Percentiles rank a stretch among this genome's conserved stretches.
phyloP scores from a whole-genome alignment of 441 rosid genomes.

The Bocquillonia castaneifolia region DNA sequence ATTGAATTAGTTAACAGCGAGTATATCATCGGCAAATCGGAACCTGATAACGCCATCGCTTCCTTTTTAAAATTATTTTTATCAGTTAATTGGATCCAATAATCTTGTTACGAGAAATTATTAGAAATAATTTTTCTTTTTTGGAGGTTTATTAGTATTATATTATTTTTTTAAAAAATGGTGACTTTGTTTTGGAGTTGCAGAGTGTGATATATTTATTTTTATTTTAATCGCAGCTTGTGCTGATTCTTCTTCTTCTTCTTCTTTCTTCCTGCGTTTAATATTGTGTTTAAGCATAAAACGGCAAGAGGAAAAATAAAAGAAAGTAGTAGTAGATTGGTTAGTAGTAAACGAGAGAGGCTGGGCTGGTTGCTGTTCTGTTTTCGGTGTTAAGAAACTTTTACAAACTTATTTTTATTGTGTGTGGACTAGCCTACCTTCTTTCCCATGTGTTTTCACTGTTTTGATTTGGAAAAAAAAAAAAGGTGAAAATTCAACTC shows the following conservation, averaged over 20 bases:
- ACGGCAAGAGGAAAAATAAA: background rate
- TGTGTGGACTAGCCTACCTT: conserved; percentile 3
- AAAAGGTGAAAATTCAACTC: too few relatives aligned
- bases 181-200: background rate
- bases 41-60: conserved; percentile 81
- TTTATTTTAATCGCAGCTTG: too few relatives aligned
- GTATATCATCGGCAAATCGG: conserved; percentile 86
- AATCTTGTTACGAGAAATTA: conserved; percentile 16
- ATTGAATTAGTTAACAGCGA: conserved; percentile 74
- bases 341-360: too few relatives aligned
- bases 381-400: background rate
- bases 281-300: background rate
- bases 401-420: background rate
- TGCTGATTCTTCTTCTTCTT: background rate
- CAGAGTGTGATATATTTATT: background rate
- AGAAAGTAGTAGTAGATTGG: too few relatives aligned
- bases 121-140: background rate
- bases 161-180: background rate
- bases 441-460: background rate
- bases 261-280: background rate
- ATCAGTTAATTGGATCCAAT: conserved; percentile 37
- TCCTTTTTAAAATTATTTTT: background rate
- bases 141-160: background rate
- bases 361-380: background rate
- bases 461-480: too few relatives aligned